Conservation (phyloP, 1,139 yeast species). For the Lodderomyces beijingensis region DNA sequence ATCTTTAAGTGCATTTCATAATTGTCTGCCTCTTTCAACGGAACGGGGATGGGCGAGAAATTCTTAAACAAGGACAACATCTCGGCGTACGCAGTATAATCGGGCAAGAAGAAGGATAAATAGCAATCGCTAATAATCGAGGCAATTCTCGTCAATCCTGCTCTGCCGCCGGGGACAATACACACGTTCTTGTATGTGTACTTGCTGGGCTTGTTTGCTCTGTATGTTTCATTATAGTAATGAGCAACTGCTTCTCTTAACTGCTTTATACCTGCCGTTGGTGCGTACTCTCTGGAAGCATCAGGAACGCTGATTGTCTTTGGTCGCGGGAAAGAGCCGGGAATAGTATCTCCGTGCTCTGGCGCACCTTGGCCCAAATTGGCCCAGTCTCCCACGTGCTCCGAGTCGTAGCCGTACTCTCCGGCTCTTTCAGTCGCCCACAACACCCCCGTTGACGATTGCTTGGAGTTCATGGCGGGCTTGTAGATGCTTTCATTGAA, state of each 20-base stretch:
- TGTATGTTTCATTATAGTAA: slow-evolving; percentile 54
- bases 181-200: slow-evolving; percentile 65
- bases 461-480: slow-evolving; percentile 61
- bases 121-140: slow-evolving; percentile 61
- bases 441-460: slow-evolving; percentile 64
- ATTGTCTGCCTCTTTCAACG: slow-evolving; percentile 56
- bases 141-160: slow-evolving; percentile 65
- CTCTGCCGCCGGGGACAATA: slow-evolving; percentile 69
- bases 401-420: slow-evolving; percentile 52
- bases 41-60: slow-evolving; percentile 66
- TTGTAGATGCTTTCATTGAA: slow-evolving; percentile 44
- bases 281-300: slow-evolving; percentile 56
- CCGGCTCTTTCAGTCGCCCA: slow-evolving; percentile 68
- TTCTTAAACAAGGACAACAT: slow-evolving; percentile 65
- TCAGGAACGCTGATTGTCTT: slow-evolving; percentile 48
- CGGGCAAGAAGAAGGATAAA: slow-evolving; percentile 61
- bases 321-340: slow-evolving; percentile 61
- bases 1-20: slow-evolving; percentile 57
- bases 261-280: slow-evolving; percentile 58
- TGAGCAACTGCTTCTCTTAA: slow-evolving; percentile 62
- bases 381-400: slow-evolving; percentile 53
- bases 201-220: slow-evolving; percentile 47
- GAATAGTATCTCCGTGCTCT: slow-evolving; percentile 59
- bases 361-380: slow-evolving; percentile 72
- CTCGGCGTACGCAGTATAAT: slow-evolving; percentile 71